Evolutionary conservation across 2,329 filamentous ascomycete genomes (phyloP).

Genomic region (Aspergillus glaucus): DNA sequence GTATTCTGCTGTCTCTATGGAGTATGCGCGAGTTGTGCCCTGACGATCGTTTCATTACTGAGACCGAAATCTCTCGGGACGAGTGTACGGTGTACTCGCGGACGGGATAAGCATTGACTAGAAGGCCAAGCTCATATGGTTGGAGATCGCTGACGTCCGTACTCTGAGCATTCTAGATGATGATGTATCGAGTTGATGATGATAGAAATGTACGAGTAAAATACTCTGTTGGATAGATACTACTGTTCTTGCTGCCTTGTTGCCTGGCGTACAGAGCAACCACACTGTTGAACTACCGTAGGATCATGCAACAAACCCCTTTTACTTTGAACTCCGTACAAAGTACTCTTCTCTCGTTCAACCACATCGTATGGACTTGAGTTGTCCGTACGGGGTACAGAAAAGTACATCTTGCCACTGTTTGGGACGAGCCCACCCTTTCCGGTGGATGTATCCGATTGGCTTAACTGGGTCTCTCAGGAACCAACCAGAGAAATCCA

Average conservation of each 20-base stretch:
- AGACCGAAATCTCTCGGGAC: background rate
- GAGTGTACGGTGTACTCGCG: background rate
- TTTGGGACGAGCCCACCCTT: too few species aligned
- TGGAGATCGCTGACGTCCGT: too few species aligned
- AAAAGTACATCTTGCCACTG: background rate
- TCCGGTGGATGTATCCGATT: background rate
- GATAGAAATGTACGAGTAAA: too few species aligned
- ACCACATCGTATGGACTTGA: background rate
- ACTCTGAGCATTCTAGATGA: too few species aligned
- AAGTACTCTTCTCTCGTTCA: too few species aligned
- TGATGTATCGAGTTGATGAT: too few species aligned
- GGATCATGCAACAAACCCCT: too few species aligned
- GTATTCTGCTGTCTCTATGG: background rate
- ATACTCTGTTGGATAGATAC: too few species aligned
- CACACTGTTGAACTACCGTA: too few species aligned
- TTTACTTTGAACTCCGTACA: too few species aligned
- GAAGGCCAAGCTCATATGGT: background rate
- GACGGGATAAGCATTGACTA: background rate
- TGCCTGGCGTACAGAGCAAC: too few species aligned
- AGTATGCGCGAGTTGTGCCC: background rate
- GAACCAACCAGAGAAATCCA: background rate
- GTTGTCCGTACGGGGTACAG: background rate
- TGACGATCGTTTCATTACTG: background rate
- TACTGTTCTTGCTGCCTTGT: too few species aligned
- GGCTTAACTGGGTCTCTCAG: background rate